These are phyloP conservation scores for Acarospora socialis DNA, from an alignment of 2,329 filamentous ascomycete genomes.

Conservation along the genomic window DNA sequence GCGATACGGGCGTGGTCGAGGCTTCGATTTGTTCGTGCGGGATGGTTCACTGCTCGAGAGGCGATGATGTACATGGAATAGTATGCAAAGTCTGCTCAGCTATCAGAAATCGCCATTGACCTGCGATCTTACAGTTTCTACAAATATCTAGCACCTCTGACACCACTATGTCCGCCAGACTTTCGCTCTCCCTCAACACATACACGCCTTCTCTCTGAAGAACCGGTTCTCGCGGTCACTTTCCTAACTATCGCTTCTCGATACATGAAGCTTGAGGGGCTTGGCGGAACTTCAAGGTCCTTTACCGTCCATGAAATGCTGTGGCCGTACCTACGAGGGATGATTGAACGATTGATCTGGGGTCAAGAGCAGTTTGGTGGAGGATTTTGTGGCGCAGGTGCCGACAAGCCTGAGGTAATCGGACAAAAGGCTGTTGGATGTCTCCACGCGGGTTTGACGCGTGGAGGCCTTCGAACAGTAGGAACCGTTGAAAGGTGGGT, in stretches of 20 bases:
- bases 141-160: conserved; percentile 76
- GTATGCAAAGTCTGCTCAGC: conserved; percentile 32
- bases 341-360: conserved; percentile 92
- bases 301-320: conserved; percentile 90
- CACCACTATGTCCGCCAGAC: conserved; percentile 83
- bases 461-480: conserved; percentile 70
- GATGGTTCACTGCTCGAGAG: conserved; percentile 90
- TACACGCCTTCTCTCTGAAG: conserved; percentile 65
- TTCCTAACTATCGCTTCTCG: conserved; percentile 82
- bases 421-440: conserved; percentile 57
- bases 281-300: conserved; percentile 68
- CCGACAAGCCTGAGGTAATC: conserved; percentile 44
- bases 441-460: conserved; percentile 40
- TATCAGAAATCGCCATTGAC: conserved; percentile 7
- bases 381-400: conserved; percentile 66
- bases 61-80: conserved; percentile 91
- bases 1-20: conserved; percentile 79
- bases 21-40: conserved; percentile 87
- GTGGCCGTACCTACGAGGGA: conserved; percentile 85
- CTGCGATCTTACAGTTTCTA: conserved; percentile 54
- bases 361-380: conserved; percentile 92
- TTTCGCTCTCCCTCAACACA: conserved; percentile 74
- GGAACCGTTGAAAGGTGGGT: conserved; percentile 71
- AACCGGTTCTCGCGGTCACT: conserved; percentile 84
- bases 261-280: conserved; percentile 65